phyloP scores from a whole-genome alignment of 2,329 filamentous ascomycete genomes.

The Colletotrichum incanum region DNA sequence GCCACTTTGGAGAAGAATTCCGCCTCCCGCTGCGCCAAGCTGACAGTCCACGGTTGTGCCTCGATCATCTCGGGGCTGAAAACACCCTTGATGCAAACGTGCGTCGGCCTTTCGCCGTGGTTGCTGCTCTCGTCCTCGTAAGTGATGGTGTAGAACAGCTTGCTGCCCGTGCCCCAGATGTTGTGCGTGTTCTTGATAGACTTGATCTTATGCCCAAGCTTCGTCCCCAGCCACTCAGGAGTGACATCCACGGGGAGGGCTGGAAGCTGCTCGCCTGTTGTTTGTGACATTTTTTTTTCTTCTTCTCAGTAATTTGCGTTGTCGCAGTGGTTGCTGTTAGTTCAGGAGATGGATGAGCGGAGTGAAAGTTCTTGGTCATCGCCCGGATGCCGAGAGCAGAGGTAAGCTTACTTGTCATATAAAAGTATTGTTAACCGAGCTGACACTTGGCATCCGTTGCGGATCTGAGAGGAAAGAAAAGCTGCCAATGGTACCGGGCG shows the following conservation, averaged over 20 bases:
- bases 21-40: slow-evolving; percentile 53
- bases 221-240: slow-evolving; percentile 45
- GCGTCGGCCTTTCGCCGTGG: slow-evolving; percentile 33
- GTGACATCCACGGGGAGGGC: slow-evolving; percentile 45
- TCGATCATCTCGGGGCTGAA: slow-evolving; percentile 55
- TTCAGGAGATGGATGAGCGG: not conserved
- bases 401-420: not conserved
- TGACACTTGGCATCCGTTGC: not conserved
- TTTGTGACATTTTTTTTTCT: slow-evolving; percentile 1
- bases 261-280: slow-evolving; percentile 43
- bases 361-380: not conserved
- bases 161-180: slow-evolving; percentile 49
- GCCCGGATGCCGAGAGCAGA: not conserved
- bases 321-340: not conserved
- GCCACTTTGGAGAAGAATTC: slow-evolving; percentile 56
- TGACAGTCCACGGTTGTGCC: slow-evolving; percentile 51
- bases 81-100: slow-evolving; percentile 57
- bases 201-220: slow-evolving; percentile 41
- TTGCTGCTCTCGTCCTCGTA: slow-evolving; percentile 48
- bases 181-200: slow-evolving; percentile 47
- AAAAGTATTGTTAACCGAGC: not conserved
- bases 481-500: not conserved
- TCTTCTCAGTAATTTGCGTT: not conserved
- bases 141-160: slow-evolving; percentile 49
- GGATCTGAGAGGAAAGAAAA: not conserved